Base-by-base conservation (phyloP, 2,329 filamentous ascomycete genomes). In the Iodosphaeria phyllophila region DNA sequence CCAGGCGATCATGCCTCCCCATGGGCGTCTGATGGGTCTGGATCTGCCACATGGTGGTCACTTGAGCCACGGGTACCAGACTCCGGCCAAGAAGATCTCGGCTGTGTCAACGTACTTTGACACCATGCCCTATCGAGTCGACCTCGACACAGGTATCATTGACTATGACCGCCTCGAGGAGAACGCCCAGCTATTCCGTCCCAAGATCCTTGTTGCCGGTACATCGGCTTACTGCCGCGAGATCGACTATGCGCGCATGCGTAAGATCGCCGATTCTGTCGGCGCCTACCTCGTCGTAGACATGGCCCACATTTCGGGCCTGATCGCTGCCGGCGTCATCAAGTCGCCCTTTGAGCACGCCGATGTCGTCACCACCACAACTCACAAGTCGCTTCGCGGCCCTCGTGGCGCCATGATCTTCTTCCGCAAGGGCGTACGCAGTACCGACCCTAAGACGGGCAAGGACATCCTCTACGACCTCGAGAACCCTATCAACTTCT, bases 371-470 rank as follows among this genome's bases (percentile, higher is more conserved):
- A 98, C 89, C 34, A 98, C 89, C 34, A 98, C 89, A 33, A 98
- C 89, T 23, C 89, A 98, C 73, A 98, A 98, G 69, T 93, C 84
- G 28, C 77, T 98, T 40, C 83, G 89, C 55, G 89, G 89, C 31
- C 89, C 89, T 31, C 82, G 89, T 51, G 89, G 89, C 46, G 89
- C 89, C 49, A 98, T 98, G 89, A 98, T 98, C 60, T 98, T 98
- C 71, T 98, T 84, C 74, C 80, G 89, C 56, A 93, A 92, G 64
- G 89, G 89, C 35, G 74, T 93, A 32, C 78, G 86, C 45, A 82
- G 76, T 44, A 76, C 76, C 27, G 80, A 95, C 48, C 60, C 77
- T 54, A 93, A 93, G 68, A 74, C 77, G 32, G 83, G 83, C 44
- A 86, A 92, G 58, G 69, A 86, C 61, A 75, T 65, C 25, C 60